A percentile compares a stretch with the other conserved stretches of the same genome.
These are phyloP conservation scores for Mycena venus DNA, from an alignment of 768 basidiomycete genomes.

Conservation along the genomic window DNA sequence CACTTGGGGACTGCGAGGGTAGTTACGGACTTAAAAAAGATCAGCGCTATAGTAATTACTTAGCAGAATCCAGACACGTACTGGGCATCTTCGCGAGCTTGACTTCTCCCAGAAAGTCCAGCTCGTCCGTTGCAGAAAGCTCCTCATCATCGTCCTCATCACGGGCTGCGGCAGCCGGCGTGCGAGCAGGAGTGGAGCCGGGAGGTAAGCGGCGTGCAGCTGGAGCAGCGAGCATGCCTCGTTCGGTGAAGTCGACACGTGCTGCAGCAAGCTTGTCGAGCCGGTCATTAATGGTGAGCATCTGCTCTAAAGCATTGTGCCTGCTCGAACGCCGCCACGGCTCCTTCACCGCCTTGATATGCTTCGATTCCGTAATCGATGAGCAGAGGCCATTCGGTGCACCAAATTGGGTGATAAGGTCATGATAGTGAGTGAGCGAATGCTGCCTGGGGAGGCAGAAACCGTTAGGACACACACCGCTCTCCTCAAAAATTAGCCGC, in stretches of 20 bases:
- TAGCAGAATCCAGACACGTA: background rate
- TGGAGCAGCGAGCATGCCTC: slow-evolving; percentile 8
- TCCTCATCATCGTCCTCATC: slow-evolving; percentile 24
- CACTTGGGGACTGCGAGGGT: slow-evolving; percentile 13
- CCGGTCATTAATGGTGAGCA: slow-evolving; percentile 45
- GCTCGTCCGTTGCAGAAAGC: background rate
- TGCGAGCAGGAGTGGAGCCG: background rate
- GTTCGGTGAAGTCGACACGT: slow-evolving; percentile 30
- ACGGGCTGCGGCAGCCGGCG: background rate
- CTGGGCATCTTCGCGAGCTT: slow-evolving; percentile 8
- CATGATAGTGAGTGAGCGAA: slow-evolving; percentile 39
- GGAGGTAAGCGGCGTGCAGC: background rate
- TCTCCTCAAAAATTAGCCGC: background rate
- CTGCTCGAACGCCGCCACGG: slow-evolving; percentile 45
- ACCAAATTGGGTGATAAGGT: slow-evolving; percentile 34
- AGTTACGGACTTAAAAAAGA: slow-evolving; percentile 4
- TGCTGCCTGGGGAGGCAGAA: slow-evolving; percentile 50
- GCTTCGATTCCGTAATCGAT: slow-evolving; percentile 51
- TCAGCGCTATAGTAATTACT: background rate
- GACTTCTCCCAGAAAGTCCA: slow-evolving; percentile 16
- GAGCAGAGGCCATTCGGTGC: slow-evolving; percentile 52
- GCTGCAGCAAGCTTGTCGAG: slow-evolving; percentile 44
- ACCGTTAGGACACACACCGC: background rate
- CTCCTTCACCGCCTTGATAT: slow-evolving; percentile 52
- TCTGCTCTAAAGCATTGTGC: slow-evolving; percentile 45